Base-by-base conservation (phyloP, 306 rosid species). In the Quercus robur region DNA sequence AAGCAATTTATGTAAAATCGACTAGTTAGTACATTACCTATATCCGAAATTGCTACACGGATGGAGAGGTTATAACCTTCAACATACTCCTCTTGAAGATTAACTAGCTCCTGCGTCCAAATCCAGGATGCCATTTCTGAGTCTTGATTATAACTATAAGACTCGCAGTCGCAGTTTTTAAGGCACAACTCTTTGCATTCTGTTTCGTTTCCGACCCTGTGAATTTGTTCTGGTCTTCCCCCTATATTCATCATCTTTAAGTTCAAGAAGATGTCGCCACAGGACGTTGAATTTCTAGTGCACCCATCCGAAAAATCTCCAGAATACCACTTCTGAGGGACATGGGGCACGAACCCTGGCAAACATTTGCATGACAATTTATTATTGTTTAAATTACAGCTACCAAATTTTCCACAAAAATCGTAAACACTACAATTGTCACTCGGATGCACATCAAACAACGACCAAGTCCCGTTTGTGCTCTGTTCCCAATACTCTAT, bases 131-230 rank as follows among this genome's bases (percentile, higher is more conserved):
- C 0, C 1, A 1, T 4, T 10, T 1, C 2, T 33, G 38, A 33
- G 7, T 33, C 26, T 18, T 3, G 62, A 15, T 10, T 0, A 87
- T 80, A 84, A 2, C 88, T 77, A 80, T 83, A 90, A 54, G 89
- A 90, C 44, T 63, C 68, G 64, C 94, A 88, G 19, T 0, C 0
- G 73, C 83, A 81, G 8, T 0, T 5, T 0, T 4, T 19, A 5
- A 28, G 56, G 86, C 94, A 88, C 5, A 0, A 0, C 1, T 67
- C 56, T 68, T 6, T 41, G 71, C 94, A 91, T 1, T 80, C 66
- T 11, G 9, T 30, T 71, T 84, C 89, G 31, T 19, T 66, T 6
- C 1, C 38, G 38, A 33, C 7, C 38, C 0, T 0, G 1, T 33
- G 1, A 33, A 0, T 33, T 33, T 5, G 38, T 1, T 33, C 7